A percentile compares a stretch with the other conserved stretches of the same genome.
phyloP scores from a whole-genome alignment of 2,329 filamentous ascomycete genomes.

The Fusarium brevicatenulatum region DNA sequence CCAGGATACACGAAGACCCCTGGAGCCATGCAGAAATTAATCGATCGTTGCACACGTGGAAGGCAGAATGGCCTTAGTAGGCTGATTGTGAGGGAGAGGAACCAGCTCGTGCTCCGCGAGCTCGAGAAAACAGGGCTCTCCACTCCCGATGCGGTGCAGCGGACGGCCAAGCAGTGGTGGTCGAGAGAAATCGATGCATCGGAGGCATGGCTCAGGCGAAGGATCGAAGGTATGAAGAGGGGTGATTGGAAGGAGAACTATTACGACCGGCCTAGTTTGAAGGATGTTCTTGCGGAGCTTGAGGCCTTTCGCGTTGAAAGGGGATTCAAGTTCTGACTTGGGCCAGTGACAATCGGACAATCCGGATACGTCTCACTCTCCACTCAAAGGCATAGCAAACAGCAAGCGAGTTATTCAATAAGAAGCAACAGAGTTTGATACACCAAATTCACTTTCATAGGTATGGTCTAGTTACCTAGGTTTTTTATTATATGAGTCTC shows the following conservation, averaged over 20 bases:
- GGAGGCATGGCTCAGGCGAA: slow-evolving; percentile 57
- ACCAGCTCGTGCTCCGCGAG: slow-evolving; percentile 57
- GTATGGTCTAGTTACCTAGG: background rate
- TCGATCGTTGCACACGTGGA: slow-evolving; percentile 63
- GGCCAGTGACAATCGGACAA: background rate
- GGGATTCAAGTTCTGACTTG: slow-evolving; percentile 27
- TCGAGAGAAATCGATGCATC: slow-evolving; percentile 57
- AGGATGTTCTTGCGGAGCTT: slow-evolving; percentile 53
- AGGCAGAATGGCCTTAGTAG: slow-evolving; percentile 57
- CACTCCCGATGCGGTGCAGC: slow-evolving; percentile 49
- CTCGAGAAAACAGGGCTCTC: slow-evolving; percentile 47
- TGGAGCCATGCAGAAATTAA: slow-evolving; percentile 55
- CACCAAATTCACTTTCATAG: background rate
- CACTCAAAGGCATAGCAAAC: slow-evolving; percentile 1
- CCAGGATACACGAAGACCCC: slow-evolving; percentile 63
- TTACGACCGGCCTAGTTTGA: slow-evolving; percentile 59
- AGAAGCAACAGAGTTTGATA: background rate
- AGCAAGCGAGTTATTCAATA: background rate
- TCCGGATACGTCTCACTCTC: background rate
- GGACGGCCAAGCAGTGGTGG: slow-evolving; percentile 61
- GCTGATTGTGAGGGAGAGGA: slow-evolving; percentile 56
- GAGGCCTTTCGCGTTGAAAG: slow-evolving; percentile 42
- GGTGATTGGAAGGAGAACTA: slow-evolving; percentile 63
- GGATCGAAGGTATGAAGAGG: slow-evolving; percentile 51
- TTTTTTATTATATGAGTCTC: background rate